Base-by-base conservation (phyloP, 176 grass and related monocot species). In the Phyllostachys edulis region DNA sequence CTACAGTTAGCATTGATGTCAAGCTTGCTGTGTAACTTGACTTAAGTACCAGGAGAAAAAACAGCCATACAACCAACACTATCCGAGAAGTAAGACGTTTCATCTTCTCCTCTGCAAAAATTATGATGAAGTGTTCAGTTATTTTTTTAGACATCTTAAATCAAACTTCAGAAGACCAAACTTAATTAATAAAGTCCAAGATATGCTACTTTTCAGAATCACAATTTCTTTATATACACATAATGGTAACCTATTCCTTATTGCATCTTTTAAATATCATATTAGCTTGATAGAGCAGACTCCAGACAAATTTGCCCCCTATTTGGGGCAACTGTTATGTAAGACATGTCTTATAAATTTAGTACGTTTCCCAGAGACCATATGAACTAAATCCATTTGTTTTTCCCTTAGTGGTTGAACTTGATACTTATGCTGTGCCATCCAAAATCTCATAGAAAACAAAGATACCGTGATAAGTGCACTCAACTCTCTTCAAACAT, bases 11-110 rank as follows among this genome's bases (percentile, higher is more conserved):
- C 75, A 94, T 91, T 45, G 87, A 87, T 24, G 86, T 20, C 37
- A 94, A 68, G 14, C 73, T 91, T 12, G 92, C 92, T 9, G 89
- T 91, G 36, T 94, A 94, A 63, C 89, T 87, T 63, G 92, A 87
- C 65, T 62, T 89, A 56, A 94, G 56, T 50, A 91, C 63, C 0
- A 94, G 77, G 8, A 94, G 46, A 6, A 91, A 82, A 50, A 80
- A 89, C 9, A 87, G 17, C 92, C 92, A 94, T 42, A 94, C 49
- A 6, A 91, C 50, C 32, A 94, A 26, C 2, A 91, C 89, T 20
- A 94, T 40, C 51, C 85, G 55, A 15, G 92, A 91, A 36, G 87
- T 23, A 23, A 80, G 14, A 17, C 64, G 59, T 49, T 87, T 12
- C 13, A 71, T 42, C 56, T 39, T 84, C 42, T 84, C 62, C 47